phyloP scores from a whole-genome alignment of 371 early-diverging fungal species.

The Mucor velutinosus region DNA sequence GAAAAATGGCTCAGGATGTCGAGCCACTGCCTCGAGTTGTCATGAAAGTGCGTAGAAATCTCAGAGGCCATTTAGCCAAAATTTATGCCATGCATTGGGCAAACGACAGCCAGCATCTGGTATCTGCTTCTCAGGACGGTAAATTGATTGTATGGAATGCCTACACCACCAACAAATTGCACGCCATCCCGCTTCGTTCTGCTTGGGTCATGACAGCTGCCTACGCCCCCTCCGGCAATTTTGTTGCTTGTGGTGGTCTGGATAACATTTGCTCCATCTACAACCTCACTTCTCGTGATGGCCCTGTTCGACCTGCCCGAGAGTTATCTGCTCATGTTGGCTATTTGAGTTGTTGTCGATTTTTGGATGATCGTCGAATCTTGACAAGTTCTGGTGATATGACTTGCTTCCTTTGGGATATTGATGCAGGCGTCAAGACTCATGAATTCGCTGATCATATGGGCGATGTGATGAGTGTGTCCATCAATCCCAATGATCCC shows the following conservation, averaged over 20 bases:
- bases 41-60: conserved; percentile 92
- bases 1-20: conserved; percentile 55
- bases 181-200: conserved; percentile 96
- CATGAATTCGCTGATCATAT: conserved; percentile 95
- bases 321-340: conserved; percentile 95
- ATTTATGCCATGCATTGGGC: conserved; percentile 99
- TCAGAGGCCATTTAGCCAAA: conserved; percentile 97
- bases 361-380: conserved; percentile 93
- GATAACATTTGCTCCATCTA: conserved; percentile 98
- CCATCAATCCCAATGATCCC: conserved; percentile 74
- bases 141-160: conserved; percentile 99
- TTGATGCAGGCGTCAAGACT: conserved; percentile 93
- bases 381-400: conserved; percentile 95
- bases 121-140: conserved; percentile 98
- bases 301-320: conserved; percentile 90
- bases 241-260: conserved; percentile 97
- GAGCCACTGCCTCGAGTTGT: conserved; percentile 88
- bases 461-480: conserved; percentile 92
- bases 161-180: conserved; percentile 94
- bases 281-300: conserved; percentile 89
- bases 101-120: conserved; percentile 88
- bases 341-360: conserved; percentile 96
- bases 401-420: conserved; percentile 98
- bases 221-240: conserved; percentile 94
- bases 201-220: conserved; percentile 99